phyloP scores from a whole-genome alignment of 1,284 basidiomycete genomes.

The Cryptococcus jaspeensis region DNA sequence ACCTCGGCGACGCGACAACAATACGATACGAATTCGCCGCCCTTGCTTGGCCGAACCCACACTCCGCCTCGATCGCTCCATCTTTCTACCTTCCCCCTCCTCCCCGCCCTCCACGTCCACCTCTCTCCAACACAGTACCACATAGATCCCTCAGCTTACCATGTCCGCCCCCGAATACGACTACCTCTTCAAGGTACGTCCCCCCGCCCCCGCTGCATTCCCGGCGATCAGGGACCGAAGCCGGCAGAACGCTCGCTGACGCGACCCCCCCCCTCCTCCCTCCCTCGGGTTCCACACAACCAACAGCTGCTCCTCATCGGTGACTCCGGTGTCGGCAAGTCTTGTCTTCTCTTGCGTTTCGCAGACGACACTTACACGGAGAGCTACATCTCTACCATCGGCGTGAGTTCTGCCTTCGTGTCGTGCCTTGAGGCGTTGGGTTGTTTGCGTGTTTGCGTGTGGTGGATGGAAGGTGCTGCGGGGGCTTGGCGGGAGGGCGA shows the following conservation, averaged over 20 bases:
- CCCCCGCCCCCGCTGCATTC: not conserved
- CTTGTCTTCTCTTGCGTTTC: constrained; percentile 95
- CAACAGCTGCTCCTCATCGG: constrained; percentile 64
- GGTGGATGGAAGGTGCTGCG: not conserved
- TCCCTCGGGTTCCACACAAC: not conserved
- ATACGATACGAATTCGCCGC: too few relatives aligned
- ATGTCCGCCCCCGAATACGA: constrained; percentile 79
- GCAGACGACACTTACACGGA: constrained; percentile 99
- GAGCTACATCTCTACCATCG: constrained; percentile 98
- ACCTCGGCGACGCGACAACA: too few relatives aligned
- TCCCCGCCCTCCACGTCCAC: too few relatives aligned
- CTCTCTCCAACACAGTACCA: too few relatives aligned
- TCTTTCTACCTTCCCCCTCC: too few relatives aligned
- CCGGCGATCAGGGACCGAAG: not conserved
- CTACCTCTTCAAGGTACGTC: constrained; percentile 78
- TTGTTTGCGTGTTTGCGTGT: not conserved
- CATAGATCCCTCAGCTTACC: not conserved
- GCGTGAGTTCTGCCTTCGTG: constrained; percentile 54
- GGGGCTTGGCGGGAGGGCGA: not conserved
- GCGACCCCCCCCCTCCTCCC: not conserved
- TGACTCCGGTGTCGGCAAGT: constrained; percentile 94
- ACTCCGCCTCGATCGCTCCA: not conserved
- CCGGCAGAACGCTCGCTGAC: not conserved
- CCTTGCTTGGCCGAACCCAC: too few relatives aligned
- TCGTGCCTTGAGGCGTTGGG: not conserved